Conservation (phyloP, 345 rosid species). For the Eutrema japonicum region DNA sequence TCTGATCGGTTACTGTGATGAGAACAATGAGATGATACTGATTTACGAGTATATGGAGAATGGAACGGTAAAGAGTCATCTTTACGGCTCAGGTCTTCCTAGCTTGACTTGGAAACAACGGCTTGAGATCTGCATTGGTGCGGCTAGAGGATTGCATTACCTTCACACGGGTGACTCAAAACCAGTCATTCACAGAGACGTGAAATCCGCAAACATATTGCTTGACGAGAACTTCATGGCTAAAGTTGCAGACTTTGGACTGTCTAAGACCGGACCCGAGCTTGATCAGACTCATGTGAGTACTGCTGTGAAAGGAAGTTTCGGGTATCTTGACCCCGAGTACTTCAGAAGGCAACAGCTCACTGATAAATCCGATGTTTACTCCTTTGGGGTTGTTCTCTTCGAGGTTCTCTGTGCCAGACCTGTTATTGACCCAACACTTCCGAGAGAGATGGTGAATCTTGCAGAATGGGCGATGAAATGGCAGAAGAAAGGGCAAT, state of each 20-base stretch:
- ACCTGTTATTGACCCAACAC: slow-evolving; percentile 51
- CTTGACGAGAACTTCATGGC: slow-evolving; percentile 52
- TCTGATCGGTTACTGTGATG: slow-evolving; percentile 58
- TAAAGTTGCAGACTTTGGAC: slow-evolving; percentile 55
- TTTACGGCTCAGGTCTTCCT: slow-evolving; percentile 47
- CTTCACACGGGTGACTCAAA: slow-evolving; percentile 52
- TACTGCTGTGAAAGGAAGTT: slow-evolving; percentile 55
- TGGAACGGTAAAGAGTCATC: slow-evolving; percentile 50
- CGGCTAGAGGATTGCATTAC: slow-evolving; percentile 56
- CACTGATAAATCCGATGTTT: slow-evolving; percentile 55
- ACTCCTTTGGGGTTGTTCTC: slow-evolving; percentile 55
- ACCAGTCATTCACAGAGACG: slow-evolving; percentile 53
- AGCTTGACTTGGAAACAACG: slow-evolving; percentile 51
- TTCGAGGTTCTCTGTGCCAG: slow-evolving; percentile 52
- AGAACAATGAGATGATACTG: slow-evolving; percentile 57
- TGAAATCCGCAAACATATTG: slow-evolving; percentile 53
- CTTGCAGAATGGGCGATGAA: slow-evolving; percentile 46
- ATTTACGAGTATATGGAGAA: slow-evolving; percentile 56
- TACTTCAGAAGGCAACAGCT: slow-evolving; percentile 54
- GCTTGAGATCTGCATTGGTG: slow-evolving; percentile 51
- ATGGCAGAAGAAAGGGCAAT: slow-evolving; percentile 40
- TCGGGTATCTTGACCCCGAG: slow-evolving; percentile 53
- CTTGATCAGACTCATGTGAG: slow-evolving; percentile 52
- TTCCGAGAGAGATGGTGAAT: slow-evolving; percentile 42
- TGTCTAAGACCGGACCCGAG: slow-evolving; percentile 54